These are phyloP conservation scores for Coniferiporia weirii DNA, from an alignment of 1,284 basidiomycete genomes.

Conservation along the genomic window DNA sequence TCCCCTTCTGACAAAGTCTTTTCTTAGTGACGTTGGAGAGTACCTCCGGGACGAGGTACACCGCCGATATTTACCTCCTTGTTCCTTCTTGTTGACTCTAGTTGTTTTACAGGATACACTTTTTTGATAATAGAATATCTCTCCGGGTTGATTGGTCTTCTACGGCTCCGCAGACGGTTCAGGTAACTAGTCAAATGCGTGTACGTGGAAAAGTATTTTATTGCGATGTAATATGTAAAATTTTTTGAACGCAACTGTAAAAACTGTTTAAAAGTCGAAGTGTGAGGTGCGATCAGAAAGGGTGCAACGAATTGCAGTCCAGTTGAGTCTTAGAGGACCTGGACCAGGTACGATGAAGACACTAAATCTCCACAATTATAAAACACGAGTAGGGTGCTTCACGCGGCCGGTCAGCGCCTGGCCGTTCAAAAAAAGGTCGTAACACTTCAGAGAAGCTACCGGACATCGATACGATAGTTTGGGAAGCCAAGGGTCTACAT, in stretches of 20 bases:
- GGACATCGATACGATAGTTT: background rate
- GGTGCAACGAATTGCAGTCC: too few relatives aligned
- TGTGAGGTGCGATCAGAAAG: background rate
- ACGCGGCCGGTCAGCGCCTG: too few relatives aligned
- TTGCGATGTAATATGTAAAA: background rate
- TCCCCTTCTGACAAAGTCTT: background rate
- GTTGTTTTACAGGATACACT: constrained; percentile 9
- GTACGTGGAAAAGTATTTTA: background rate
- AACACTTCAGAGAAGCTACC: background rate
- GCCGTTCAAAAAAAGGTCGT: background rate
- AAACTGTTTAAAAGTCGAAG: background rate
- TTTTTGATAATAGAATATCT: constrained; percentile 5
- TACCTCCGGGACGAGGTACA: constrained; percentile 90
- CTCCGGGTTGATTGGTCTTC: background rate
- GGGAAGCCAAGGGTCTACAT: too few relatives aligned
- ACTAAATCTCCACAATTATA: too few relatives aligned
- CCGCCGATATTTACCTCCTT: background rate
- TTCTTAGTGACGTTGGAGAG: constrained; percentile 83
- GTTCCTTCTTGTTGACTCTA: background rate
- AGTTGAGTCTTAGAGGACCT: too few relatives aligned
- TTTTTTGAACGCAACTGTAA: background rate
- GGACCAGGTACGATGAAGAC: too few relatives aligned
- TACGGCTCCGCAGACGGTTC: background rate
- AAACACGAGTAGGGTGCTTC: too few relatives aligned
- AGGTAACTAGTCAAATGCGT: background rate